A percentile compares a stretch with the other conserved stretches of the same genome.
Conservation (phyloP, 768 basidiomycete genomes). For the Lepiota brunneoincarnata region DNA sequence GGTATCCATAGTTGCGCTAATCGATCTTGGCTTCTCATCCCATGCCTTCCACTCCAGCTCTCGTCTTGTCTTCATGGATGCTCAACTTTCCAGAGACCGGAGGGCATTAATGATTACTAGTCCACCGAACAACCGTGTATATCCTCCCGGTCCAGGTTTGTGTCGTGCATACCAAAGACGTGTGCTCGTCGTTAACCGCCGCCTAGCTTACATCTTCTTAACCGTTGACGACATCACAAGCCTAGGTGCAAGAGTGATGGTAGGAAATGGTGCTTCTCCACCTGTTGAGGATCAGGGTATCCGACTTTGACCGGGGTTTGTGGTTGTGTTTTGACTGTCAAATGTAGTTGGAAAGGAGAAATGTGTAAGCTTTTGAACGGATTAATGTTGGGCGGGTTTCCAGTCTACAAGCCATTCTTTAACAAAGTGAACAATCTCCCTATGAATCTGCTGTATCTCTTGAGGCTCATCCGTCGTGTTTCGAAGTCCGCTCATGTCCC, state of each 20-base stretch:
- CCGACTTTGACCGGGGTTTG: too few species aligned
- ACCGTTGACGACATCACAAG: too few species aligned
- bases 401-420: slow-evolving; percentile 64
- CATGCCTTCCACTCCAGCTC: slow-evolving; percentile 36
- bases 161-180: neutral
- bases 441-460: slow-evolving; percentile 79
- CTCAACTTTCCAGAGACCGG: slow-evolving; percentile 22
- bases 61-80: slow-evolving; percentile 18
- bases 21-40: slow-evolving; percentile 35
- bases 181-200: too few species aligned
- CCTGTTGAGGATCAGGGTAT: too few species aligned
- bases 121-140: slow-evolving; percentile 31
- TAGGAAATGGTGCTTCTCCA: too few species aligned
- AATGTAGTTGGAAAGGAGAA: too few species aligned
- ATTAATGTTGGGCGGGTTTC: too few species aligned
- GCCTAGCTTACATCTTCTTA: too few species aligned
- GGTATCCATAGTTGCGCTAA: slow-evolving; percentile 24
- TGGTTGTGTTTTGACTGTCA: too few species aligned
- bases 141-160: slow-evolving; percentile 35
- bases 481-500: slow-evolving; percentile 72
- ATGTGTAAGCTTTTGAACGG: too few species aligned
- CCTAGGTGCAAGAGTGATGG: too few species aligned
- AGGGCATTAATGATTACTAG: slow-evolving; percentile 28
- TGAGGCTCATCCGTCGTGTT: slow-evolving; percentile 64
- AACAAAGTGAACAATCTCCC: slow-evolving; percentile 79